Percentiles rank a stretch among this genome's conserved stretches.
phyloP scores from a whole-genome alignment of 768 basidiomycete genomes.

The Suillus brevipes region DNA sequence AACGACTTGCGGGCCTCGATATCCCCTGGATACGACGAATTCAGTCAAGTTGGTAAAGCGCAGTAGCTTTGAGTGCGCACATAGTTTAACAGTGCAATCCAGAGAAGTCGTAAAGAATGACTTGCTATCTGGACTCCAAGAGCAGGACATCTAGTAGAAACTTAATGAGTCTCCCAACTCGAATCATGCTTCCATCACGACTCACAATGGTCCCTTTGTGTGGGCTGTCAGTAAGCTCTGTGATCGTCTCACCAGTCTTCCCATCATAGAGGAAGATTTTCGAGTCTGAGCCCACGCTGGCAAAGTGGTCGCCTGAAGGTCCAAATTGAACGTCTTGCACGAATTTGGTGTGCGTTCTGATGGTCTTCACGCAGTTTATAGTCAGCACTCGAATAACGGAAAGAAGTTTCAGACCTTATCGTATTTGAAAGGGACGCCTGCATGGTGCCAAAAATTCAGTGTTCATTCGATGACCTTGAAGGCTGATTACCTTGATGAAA shows the following conservation, averaged over 20 bases:
- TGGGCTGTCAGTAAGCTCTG: constrained; percentile 63
- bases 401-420: constrained; percentile 55
- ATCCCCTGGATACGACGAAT: constrained; percentile 60
- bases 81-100: constrained; percentile 85
- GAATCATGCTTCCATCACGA: constrained; percentile 11
- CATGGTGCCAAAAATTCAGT: constrained; percentile 1
- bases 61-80: constrained; percentile 43
- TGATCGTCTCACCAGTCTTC: constrained; percentile 76
- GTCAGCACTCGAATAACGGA: not conserved
- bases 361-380: constrained; percentile 48
- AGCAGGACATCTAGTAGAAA: constrained; percentile 60
- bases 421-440: constrained; percentile 86
- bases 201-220: constrained; percentile 79
- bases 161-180: not conserved
- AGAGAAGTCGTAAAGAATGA: constrained; percentile 79
- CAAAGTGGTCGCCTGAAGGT: constrained; percentile 79
- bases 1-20: constrained; percentile 66
- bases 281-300: constrained; percentile 85
- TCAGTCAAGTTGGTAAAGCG: not conserved
- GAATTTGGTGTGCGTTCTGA: constrained; percentile 88
- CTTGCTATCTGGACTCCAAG: constrained; percentile 81
- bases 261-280: constrained; percentile 92
- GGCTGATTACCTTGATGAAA: constrained; percentile 69
- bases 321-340: constrained; percentile 89
- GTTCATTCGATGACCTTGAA: not conserved